These are phyloP conservation scores for Nephelium lappaceum DNA, from an alignment of 345 rosid species.

Conservation along the genomic window DNA sequence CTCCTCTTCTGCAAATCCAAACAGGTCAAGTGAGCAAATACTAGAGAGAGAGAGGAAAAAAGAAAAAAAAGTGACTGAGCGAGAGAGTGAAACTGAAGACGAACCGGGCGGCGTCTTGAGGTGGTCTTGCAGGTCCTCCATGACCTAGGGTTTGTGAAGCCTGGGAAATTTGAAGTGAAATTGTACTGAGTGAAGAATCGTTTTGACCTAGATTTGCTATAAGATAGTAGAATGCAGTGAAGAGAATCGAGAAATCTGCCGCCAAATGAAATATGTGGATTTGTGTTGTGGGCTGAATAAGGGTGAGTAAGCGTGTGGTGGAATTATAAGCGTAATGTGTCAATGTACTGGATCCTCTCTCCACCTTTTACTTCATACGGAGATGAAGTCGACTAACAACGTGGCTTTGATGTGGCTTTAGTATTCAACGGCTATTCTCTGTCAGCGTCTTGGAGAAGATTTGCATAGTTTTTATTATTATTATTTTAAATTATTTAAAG, in stretches of 20 bases:
- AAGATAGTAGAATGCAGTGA: background rate
- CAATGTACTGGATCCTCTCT: background rate
- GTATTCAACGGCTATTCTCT: too few species aligned
- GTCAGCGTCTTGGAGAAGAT: too few species aligned
- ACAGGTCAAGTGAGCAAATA: slow-evolving; percentile 1
- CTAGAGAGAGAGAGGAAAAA: background rate
- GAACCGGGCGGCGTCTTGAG: slow-evolving; percentile 45
- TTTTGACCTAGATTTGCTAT: slow-evolving; percentile 22
- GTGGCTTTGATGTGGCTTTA: background rate
- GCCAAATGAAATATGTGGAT: slow-evolving; percentile 22
- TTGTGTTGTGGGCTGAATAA: background rate
- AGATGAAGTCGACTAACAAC: background rate
- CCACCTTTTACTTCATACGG: background rate
- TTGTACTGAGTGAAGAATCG: background rate
- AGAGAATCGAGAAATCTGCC: slow-evolving; percentile 25
- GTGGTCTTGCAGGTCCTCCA: slow-evolving; percentile 58
- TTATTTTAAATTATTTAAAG: too few species aligned
- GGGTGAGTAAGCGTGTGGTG: background rate
- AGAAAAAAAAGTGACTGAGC: background rate
- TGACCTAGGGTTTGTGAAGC: slow-evolving; percentile 26
- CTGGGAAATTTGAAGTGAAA: slow-evolving; percentile 4
- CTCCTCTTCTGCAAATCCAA: slow-evolving; percentile 18
- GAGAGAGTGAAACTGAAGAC: slow-evolving; percentile 29
- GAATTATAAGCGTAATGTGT: background rate
- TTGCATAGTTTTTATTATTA: too few species aligned